These are phyloP conservation scores for Moesziomyces parantarcticus DNA, from an alignment of 1,284 basidiomycete genomes.

Conservation along the genomic window DNA sequence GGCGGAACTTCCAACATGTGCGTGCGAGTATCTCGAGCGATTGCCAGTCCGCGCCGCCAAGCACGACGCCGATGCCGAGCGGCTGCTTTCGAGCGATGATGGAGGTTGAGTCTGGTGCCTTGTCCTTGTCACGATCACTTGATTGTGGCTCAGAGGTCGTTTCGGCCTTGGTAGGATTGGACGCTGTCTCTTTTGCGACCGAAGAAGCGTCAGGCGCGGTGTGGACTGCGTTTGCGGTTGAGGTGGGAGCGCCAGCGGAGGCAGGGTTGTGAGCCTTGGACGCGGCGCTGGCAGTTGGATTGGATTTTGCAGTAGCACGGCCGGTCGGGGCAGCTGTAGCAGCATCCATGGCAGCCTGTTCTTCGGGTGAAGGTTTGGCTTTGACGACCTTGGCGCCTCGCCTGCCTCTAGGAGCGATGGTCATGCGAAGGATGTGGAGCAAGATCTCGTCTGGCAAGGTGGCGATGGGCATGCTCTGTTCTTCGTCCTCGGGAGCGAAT, in stretches of 20 bases:
- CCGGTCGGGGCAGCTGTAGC: conserved; percentile 28
- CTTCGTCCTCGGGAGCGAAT: conserved; percentile 54
- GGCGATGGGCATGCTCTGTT: conserved; percentile 37
- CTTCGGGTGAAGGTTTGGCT: conserved; percentile 42
- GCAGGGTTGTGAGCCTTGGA: conserved; percentile 11
- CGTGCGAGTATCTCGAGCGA: conserved; percentile 57
- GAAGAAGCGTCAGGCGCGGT: background rate
- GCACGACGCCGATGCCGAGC: conserved; percentile 51
- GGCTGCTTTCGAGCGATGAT: conserved; percentile 23
- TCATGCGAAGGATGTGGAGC: conserved; percentile 47
- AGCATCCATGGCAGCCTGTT: conserved; percentile 35
- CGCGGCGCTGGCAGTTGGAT: background rate
- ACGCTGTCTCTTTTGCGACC: conserved; percentile 1
- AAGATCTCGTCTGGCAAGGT: conserved; percentile 62
- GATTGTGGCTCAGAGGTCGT: conserved; percentile 3
- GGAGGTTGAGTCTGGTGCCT: conserved; percentile 6
- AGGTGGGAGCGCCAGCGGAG: background rate
- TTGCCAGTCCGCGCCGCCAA: conserved; percentile 62
- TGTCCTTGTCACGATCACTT: conserved; percentile 6
- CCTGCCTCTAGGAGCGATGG: conserved; percentile 48
- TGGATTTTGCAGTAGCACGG: background rate
- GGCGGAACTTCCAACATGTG: conserved; percentile 61
- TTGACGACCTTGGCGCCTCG: conserved; percentile 53
- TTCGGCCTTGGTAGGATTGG: conserved; percentile 1
- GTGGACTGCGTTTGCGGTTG: background rate